Conservation (phyloP, 306 rosid genomes). For the Vachellia collinsii region DNA sequence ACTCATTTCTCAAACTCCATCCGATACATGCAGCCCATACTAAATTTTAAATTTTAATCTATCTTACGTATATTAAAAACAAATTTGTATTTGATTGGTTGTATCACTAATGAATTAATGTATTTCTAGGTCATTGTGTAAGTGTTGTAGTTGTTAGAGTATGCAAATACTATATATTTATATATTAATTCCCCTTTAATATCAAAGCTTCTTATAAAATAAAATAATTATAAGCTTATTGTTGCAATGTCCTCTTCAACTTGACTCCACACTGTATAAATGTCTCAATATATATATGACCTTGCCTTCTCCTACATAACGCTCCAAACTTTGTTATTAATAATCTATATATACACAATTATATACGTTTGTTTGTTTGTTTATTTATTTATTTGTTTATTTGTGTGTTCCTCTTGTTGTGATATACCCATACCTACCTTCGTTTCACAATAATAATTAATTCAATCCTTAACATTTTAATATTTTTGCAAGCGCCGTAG, state of each 20-base stretch:
- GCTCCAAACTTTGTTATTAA: conserved; percentile 3
- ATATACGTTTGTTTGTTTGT: background rate
- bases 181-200: background rate
- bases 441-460: background rate
- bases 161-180: background rate
- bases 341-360: background rate
- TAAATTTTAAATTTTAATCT: background rate
- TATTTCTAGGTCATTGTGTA: background rate
- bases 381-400: too few relatives aligned
- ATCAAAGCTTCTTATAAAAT: background rate
- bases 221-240: conserved; percentile 5
- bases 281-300: conserved; percentile 22
- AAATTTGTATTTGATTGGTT: background rate
- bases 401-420: background rate
- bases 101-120: background rate
- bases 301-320: conserved; percentile 23
- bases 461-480: background rate
- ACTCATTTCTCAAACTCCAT: too few relatives aligned
- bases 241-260: conserved; percentile 51
- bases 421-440: background rate
- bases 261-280: conserved; percentile 36
- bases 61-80: too few relatives aligned
- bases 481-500: background rate
- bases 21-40: too few relatives aligned
- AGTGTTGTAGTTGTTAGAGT: background rate